Evolutionary conservation across 177 flowering plant genomes (phyloP).

Genomic region (Vitis hybrid): DNA sequence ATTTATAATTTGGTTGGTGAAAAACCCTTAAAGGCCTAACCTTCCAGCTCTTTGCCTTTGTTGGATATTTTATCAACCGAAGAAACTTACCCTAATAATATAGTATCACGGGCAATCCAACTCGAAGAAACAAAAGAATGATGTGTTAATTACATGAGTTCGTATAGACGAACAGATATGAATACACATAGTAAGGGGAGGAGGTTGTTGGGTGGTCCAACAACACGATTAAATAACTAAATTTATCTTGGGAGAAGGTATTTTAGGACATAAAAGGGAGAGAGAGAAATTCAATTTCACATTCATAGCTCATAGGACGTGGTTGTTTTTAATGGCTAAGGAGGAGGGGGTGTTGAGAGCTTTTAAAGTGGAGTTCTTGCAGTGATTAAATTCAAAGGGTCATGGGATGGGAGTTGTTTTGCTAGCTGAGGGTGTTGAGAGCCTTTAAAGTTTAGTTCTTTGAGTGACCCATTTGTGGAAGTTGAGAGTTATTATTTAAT

Average conservation of each 20-base stretch:
- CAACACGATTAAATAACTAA: no score
- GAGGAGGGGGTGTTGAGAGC: constrained; percentile 35
- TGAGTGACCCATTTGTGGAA: constrained; percentile 50
- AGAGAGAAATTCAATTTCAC: not conserved
- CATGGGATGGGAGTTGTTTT: constrained; percentile 10
- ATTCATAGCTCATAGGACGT: not conserved
- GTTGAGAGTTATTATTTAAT: constrained; percentile 44
- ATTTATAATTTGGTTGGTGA: constrained; percentile 15
- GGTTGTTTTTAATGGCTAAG: constrained; percentile 17
- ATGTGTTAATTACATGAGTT: not conserved
- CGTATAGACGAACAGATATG: no score
- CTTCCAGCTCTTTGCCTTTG: not conserved
- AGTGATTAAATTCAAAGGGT: constrained; percentile 4
- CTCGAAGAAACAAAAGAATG: not conserved
- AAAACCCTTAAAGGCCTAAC: constrained; percentile 3
- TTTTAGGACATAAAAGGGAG: not conserved
- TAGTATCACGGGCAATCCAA: not conserved
- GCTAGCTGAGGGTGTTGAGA: constrained; percentile 23
- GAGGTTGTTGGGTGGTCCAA: no score
- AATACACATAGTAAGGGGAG: no score
- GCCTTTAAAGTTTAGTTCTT: constrained; percentile 27
- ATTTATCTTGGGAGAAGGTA: not conserved
- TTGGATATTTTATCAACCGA: constrained; percentile 6
- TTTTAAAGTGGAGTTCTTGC: constrained; percentile 21
- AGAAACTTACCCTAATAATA: constrained; percentile 1